phyloP scores from a whole-genome alignment of 2,329 filamentous ascomycete species.

The Elsinoe perseae region DNA sequence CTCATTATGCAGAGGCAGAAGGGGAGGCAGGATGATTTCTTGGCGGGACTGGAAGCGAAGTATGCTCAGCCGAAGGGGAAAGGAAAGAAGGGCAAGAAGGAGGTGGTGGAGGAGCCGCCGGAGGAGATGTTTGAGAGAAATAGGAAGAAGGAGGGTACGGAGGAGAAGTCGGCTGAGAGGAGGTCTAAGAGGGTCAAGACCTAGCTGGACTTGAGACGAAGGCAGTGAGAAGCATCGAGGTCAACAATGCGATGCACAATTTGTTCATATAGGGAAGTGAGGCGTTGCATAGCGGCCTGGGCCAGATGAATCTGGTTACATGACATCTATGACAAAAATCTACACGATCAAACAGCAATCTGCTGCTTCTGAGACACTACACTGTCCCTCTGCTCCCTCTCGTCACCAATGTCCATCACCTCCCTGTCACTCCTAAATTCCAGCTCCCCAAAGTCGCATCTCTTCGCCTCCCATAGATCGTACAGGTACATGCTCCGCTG shows the following conservation, averaged over 20 bases:
- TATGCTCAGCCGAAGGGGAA: conserved; percentile 43
- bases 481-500: conserved; percentile 38
- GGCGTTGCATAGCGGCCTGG: conserved; percentile 8
- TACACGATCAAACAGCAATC: neutral
- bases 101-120: conserved; percentile 49
- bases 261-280: conserved; percentile 3
- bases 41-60: conserved; percentile 70
- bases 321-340: neutral
- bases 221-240: too few species aligned
- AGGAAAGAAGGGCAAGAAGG: conserved; percentile 38
- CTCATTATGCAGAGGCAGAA: conserved; percentile 67
- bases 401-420: conserved; percentile 1
- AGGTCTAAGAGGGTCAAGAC: conserved; percentile 11
- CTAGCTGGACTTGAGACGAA: conserved; percentile 5
- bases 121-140: conserved; percentile 54
- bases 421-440: conserved; percentile 6
- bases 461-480: conserved; percentile 37
- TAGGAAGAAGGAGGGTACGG: conserved; percentile 28
- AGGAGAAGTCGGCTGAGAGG: neutral
- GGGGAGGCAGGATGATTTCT: conserved; percentile 52
- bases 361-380: neutral
- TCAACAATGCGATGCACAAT: neutral
- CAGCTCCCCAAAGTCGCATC: conserved; percentile 13
- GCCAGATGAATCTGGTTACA: neutral
- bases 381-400: conserved; percentile 9